Percentiles rank a stretch among this genome's conserved stretches.
Conservation (phyloP, 176 grass and related monocot genomes). For the Cenchrus fungigraminus region DNA sequence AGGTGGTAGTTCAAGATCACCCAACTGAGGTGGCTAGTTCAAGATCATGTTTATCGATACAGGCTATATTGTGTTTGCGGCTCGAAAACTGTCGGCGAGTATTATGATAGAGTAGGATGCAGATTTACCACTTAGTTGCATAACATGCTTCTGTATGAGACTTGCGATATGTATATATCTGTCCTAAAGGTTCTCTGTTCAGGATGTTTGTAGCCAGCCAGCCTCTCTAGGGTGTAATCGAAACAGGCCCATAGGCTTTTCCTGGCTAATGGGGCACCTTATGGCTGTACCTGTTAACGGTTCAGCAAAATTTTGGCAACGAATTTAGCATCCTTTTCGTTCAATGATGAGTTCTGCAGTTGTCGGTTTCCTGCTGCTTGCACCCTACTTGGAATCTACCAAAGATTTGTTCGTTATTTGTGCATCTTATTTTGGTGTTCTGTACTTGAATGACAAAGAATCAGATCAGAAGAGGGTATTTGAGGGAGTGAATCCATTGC, state of each 20-base stretch:
- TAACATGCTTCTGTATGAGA: slow-evolving; percentile 13
- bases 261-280: slow-evolving; percentile 13
- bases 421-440: background rate
- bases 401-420: background rate
- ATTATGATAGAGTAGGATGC: background rate
- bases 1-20: background rate
- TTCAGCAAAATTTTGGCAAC: slow-evolving; percentile 37
- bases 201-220: slow-evolving; percentile 26
- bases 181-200: background rate
- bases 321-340: background rate
- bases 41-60: slow-evolving; percentile 2
- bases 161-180: slow-evolving; percentile 40
- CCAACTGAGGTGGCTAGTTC: background rate
- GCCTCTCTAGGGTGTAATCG: slow-evolving; percentile 10
- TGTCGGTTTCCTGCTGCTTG: background rate
- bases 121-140: slow-evolving; percentile 8
- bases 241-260: background rate
- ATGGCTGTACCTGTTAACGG: background rate
- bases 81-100: background rate
- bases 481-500: background rate
- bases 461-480: background rate
- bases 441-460: background rate
- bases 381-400: background rate
- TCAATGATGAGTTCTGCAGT: background rate
- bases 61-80: background rate